A percentile compares a stretch with the other conserved stretches of the same genome.
Conservation (phyloP, 805 yeast species). For the Metschnikowia proteae region DNA sequence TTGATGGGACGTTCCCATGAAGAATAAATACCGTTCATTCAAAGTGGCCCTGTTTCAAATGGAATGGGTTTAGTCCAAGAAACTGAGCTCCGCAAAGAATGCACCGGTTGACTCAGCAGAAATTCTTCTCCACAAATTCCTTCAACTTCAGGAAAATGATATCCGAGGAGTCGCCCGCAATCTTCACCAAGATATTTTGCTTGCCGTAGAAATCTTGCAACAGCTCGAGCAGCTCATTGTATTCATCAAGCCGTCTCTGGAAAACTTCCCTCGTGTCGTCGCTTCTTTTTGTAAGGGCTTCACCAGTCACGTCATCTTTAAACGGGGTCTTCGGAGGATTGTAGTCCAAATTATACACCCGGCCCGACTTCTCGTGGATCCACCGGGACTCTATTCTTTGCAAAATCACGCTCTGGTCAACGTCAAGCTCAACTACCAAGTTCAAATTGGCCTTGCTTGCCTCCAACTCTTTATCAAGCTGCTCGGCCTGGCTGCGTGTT, state of each 20-base stretch:
- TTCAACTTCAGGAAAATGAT: conserved; percentile 71
- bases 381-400: conserved; percentile 81
- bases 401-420: conserved; percentile 78
- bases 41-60: neutral
- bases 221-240: conserved; percentile 57
- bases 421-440: conserved; percentile 80
- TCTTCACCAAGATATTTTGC: conserved; percentile 44
- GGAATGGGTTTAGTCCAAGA: too few relatives aligned
- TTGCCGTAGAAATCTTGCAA: conserved; percentile 57
- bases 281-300: conserved; percentile 69
- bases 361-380: conserved; percentile 80
- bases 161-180: conserved; percentile 80
- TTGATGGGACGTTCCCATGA: too few relatives aligned
- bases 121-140: conserved; percentile 28
- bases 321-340: conserved; percentile 86
- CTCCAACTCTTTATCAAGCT: conserved; percentile 45
- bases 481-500: conserved; percentile 66
- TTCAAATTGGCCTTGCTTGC: conserved; percentile 47
- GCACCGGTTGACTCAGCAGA: neutral
- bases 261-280: conserved; percentile 82
- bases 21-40: too few relatives aligned
- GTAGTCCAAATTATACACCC: conserved; percentile 81
- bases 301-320: conserved; percentile 86
- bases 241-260: conserved; percentile 59
- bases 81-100: too few relatives aligned